Percentiles rank a stretch among this genome's conserved stretches.
phyloP scores from a whole-genome alignment of 352 stramenopile genomes.

The Peronospora destructor region DNA sequence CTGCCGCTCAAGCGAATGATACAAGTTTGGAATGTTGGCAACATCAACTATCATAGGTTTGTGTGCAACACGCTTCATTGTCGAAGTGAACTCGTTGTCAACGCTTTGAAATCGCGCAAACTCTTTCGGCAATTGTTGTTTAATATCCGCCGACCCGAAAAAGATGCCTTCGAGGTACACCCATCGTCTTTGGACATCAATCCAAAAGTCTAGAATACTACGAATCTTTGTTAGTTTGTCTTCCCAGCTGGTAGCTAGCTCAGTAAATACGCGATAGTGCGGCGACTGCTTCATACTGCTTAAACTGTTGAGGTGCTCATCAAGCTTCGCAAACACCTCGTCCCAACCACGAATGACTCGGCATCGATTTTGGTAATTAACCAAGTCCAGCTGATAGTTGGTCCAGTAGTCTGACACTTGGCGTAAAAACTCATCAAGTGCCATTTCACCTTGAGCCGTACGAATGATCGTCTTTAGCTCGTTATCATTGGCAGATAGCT shows the following conservation, averaged over 20 bases:
- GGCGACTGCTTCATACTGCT: conserved; percentile 98
- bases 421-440: conserved; percentile 97
- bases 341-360: conserved; percentile 99
- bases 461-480: conserved; percentile 95
- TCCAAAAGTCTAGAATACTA: conserved; percentile 98
- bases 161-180: conserved; percentile 99
- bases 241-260: conserved; percentile 96
- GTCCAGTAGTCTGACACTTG: conserved; percentile 91
- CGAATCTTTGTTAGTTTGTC: conserved; percentile 95
- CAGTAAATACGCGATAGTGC: conserved; percentile 98
- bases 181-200: conserved; percentile 99
- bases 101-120: conserved; percentile 98
- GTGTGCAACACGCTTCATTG: conserved; percentile 96
- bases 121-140: conserved; percentile 97
- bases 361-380: conserved; percentile 92
- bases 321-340: conserved; percentile 98
- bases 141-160: conserved; percentile 97
- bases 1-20: conserved; percentile 90
- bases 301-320: conserved; percentile 98
- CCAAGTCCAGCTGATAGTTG: conserved; percentile 86
- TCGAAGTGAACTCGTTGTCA: conserved; percentile 97
- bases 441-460: conserved; percentile 98
- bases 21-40: conserved; percentile 84
- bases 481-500: conserved; percentile 88
- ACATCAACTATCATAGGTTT: conserved; percentile 96